A percentile compares a stretch with the other conserved stretches of the same genome.
These are phyloP conservation scores for Colletotrichum cordylinicola DNA, from an alignment of 2,329 filamentous ascomycete genomes.

Conservation along the genomic window DNA sequence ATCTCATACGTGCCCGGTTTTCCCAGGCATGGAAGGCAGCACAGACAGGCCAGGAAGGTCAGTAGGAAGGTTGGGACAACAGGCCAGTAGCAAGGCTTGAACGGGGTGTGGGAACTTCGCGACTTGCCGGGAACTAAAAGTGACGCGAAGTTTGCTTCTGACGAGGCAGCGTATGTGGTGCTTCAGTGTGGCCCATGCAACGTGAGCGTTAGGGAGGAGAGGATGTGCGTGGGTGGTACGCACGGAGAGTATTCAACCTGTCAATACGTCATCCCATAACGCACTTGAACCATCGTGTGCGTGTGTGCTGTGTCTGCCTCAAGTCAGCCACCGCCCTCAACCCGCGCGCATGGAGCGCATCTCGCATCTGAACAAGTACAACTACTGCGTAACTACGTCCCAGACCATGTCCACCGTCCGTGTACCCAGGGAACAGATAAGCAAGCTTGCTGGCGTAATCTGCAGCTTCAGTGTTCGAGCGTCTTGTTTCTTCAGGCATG, in stretches of 20 bases:
- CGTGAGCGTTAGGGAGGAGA: neutral
- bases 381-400: neutral
- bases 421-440: neutral
- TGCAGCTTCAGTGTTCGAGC: neutral
- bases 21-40: neutral
- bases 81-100: neutral
- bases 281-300: neutral
- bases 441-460: neutral
- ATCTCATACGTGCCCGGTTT: conserved; percentile 10
- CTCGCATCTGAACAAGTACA: neutral
- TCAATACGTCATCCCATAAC: neutral
- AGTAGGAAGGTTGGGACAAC: neutral
- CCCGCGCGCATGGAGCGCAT: neutral
- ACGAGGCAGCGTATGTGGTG: neutral
- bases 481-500: conserved; percentile 10
- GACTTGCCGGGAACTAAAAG: conserved; percentile 12
- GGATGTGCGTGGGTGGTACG: neutral
- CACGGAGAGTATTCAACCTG: neutral
- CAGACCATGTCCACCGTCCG: neutral
- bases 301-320: neutral
- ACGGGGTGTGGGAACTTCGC: conserved; percentile 10
- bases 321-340: neutral
- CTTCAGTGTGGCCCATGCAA: conserved; percentile 7
- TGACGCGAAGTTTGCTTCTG: neutral
- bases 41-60: neutral